phyloP scores from a whole-genome alignment of 768 basidiomycete species.

The Sporobolomyces pararoseus region DNA sequence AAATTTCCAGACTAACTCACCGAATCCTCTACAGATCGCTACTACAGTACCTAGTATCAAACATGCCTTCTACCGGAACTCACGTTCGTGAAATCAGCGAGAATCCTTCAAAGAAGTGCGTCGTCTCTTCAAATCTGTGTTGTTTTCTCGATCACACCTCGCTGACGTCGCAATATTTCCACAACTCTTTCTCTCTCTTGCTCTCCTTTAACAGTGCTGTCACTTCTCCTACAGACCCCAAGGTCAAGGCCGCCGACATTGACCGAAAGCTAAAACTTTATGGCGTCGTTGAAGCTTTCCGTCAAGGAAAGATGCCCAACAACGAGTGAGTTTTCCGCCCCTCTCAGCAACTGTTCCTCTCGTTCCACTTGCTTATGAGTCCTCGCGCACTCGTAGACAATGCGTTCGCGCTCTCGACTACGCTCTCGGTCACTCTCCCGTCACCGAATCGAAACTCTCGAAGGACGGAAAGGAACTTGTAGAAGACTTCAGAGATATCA shows the following conservation, averaged over 20 bases:
- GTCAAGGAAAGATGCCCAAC: slow-evolving; percentile 51
- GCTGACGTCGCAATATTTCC: neutral
- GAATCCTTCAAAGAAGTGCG: slow-evolving; percentile 27
- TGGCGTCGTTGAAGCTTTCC: slow-evolving; percentile 74
- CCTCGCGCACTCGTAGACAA: slow-evolving; percentile 17
- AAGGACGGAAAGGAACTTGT: slow-evolving; percentile 39
- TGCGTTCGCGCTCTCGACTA: slow-evolving; percentile 60
- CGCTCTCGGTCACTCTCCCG: slow-evolving; percentile 53
- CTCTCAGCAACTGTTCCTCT: neutral
- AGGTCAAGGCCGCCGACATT: slow-evolving; percentile 65
- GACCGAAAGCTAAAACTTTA: slow-evolving; percentile 76
- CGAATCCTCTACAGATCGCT: too few relatives aligned
- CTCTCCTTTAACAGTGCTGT: slow-evolving; percentile 50
- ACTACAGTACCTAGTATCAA: neutral
- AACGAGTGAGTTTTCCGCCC: slow-evolving; percentile 38
- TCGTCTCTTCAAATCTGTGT: neutral
- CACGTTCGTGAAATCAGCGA: slow-evolving; percentile 37
- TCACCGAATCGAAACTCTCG: slow-evolving; percentile 33
- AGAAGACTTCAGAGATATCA: slow-evolving; percentile 48
- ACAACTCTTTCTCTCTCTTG: neutral
- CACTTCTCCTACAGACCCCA: slow-evolving; percentile 63
- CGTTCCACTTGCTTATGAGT: too few relatives aligned
- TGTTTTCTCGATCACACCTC: neutral
- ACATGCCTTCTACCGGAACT: slow-evolving; percentile 27
- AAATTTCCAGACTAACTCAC: too few relatives aligned